Conservation (phyloP, 2,329 filamentous ascomycete genomes). For the Aspergillus brasiliensis region DNA sequence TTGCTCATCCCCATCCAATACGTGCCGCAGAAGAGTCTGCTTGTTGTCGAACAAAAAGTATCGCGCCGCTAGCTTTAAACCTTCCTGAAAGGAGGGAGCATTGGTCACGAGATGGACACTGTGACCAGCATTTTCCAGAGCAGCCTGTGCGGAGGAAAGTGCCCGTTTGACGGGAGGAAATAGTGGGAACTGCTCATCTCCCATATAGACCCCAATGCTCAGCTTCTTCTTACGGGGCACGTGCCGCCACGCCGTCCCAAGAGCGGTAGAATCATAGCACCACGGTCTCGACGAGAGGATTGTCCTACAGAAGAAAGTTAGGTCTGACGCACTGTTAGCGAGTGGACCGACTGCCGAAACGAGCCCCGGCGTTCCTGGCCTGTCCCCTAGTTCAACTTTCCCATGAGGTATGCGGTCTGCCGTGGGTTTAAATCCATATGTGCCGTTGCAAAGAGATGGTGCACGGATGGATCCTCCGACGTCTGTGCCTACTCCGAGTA, state of each 20-base stretch:
- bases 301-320: constrained; percentile 16
- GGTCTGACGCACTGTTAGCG: constrained; percentile 18
- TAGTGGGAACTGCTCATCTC: background rate
- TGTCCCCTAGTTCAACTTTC: constrained; percentile 24
- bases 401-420: constrained; percentile 33
- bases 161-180: background rate
- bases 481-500: constrained; percentile 40
- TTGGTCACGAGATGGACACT: background rate
- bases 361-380: constrained; percentile 22
- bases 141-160: background rate
- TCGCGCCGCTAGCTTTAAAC: background rate
- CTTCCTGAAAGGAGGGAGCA: background rate
- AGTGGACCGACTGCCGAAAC: constrained; percentile 24
- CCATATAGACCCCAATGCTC: background rate
- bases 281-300: background rate
- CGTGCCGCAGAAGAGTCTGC: background rate
- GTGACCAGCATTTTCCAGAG: background rate
- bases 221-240: constrained; percentile 11
- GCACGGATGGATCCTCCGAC: constrained; percentile 41
- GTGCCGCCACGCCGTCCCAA: background rate
- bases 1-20: background rate
- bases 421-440: constrained; percentile 42
- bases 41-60: background rate
- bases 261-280: background rate
- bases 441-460: constrained; percentile 37